A percentile compares a stretch with the other conserved stretches of the same genome.
phyloP scores from a whole-genome alignment of 768 basidiomycete genomes.

The Pulveroboletus frians region DNA sequence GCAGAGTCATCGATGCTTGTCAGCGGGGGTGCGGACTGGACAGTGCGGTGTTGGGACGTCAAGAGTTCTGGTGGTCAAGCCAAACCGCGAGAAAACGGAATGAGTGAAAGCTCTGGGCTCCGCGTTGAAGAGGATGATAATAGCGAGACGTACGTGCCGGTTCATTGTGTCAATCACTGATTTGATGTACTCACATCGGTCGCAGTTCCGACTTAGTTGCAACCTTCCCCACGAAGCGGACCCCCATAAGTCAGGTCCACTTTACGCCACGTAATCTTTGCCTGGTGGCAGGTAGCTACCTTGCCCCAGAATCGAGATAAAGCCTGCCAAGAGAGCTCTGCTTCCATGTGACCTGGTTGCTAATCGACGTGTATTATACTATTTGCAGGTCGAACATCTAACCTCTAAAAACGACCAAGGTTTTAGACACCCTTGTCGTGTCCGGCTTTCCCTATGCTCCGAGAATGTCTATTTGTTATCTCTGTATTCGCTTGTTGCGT shows the following conservation, averaged over 20 bases:
- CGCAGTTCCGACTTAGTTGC: constrained; percentile 76
- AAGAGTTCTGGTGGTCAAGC: constrained; percentile 66
- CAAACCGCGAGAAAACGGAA: constrained; percentile 57
- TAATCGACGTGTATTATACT: not conserved
- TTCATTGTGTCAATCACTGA: not conserved
- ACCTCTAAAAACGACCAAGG: constrained; percentile 1
- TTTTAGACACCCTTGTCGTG: not conserved
- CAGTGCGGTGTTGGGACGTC: constrained; percentile 98
- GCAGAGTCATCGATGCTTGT: constrained; percentile 88
- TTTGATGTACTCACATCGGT: constrained; percentile 3
- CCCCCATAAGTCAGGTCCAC: constrained; percentile 86
- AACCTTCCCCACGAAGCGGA: constrained; percentile 94
- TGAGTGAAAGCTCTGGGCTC: constrained; percentile 29
- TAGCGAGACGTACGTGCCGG: constrained; percentile 62
- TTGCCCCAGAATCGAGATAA: constrained; percentile 53
- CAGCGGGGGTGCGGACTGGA: constrained; percentile 91
- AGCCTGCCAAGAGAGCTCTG: not conserved
- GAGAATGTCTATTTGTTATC: not conserved
- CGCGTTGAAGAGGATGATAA: constrained; percentile 46
- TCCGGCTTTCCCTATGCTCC: not conserved
- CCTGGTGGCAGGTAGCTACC: constrained; percentile 74
- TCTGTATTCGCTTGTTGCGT: not conserved
- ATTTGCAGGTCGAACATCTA: not conserved
- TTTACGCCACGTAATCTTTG: constrained; percentile 95
- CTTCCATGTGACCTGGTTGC: not conserved